Base-by-base conservation (phyloP, 345 rosid genomes). In the Clarkia xantiana region DNA sequence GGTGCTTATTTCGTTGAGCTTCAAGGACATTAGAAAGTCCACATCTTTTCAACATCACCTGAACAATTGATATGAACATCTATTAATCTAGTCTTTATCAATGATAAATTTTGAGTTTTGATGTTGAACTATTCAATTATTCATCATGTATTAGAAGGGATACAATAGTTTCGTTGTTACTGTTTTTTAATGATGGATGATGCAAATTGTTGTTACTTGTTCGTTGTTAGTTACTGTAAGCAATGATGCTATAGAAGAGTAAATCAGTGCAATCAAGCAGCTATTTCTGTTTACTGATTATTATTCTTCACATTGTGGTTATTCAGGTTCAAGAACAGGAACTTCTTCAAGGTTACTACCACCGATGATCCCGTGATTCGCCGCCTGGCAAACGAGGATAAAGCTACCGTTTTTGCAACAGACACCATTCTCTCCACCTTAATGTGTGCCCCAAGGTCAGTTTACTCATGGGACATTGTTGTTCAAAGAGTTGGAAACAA, bases 391-490 rank as follows among this genome's bases (percentile, higher is more conserved):
- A 79, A 77, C 40, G 97, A 90, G 63, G 97, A 90, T 47, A 82
- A 90, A 47, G 96, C 94, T 0, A 90, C 94, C 1, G 97, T 90
- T 1, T 90, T 90, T 15, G 91, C 96, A 0, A 90, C 96, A 0
- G 97, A 90, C 62, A 68, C 86, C 5, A 86, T 90, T 17, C 66
- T 90, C 16, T 82, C 96, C 0, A 69, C 91, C 6, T 64, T 83
- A 18, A 86, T 83, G 97, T 86, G 97, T n/a, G 91, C 94, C 6
- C 78, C 97, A 9, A 61, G 97, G 57, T 90, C 97, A 4, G 97
- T 84, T 53, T 86, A 91, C 73, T 84, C 96, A 0, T 86, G 97
- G 97, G 96, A 90, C 67, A 84, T 90, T 54, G 94, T 90, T 39
- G 47, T 91, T 45, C 98, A 81, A 57, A 66, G 93, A 14, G 96